phyloP scores from a whole-genome alignment of 805 yeast genomes.

The Yamadazyma akitaensis region DNA sequence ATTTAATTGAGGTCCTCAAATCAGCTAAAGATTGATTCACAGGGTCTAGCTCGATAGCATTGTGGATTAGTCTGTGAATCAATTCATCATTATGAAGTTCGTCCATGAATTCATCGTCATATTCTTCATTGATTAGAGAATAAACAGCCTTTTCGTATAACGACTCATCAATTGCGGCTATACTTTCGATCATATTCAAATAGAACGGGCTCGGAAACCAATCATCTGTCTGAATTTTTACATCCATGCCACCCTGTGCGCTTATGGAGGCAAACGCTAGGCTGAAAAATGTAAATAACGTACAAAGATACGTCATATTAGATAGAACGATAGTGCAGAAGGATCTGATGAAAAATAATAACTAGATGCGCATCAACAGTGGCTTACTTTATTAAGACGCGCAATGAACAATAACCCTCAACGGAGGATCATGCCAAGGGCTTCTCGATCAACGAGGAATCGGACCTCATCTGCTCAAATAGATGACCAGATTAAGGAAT shows the following conservation, averaged over 20 bases:
- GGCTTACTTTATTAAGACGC: neutral
- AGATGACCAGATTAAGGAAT: neutral
- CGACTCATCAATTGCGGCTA: conserved; percentile 31
- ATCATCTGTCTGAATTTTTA: neutral
- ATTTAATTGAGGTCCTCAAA: conserved; percentile 45
- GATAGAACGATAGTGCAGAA: neutral
- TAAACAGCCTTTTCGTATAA: conserved; percentile 32
- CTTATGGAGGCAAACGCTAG: neutral
- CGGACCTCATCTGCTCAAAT: neutral
- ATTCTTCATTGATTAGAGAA: conserved; percentile 15
- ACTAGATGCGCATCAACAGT: neutral
- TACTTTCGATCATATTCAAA: conserved; percentile 42
- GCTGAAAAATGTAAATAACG: neutral
- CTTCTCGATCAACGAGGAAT: neutral
- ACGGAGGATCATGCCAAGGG: neutral
- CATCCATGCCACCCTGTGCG: neutral
- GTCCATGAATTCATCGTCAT: conserved; percentile 14
- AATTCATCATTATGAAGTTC: conserved; percentile 5
- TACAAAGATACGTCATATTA: neutral
- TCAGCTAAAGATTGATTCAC: conserved; percentile 28
- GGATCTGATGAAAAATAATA: neutral
- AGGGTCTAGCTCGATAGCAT: conserved; percentile 8
- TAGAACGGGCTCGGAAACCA: conserved; percentile 22
- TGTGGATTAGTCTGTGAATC: conserved; percentile 6
- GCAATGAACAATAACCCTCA: neutral